Evolutionary conservation across 768 basidiomycete genomes (phyloP), one percentile per base, ranked within the genome.

Genomic region (Porpolomopsis calyptriformis): DNA sequence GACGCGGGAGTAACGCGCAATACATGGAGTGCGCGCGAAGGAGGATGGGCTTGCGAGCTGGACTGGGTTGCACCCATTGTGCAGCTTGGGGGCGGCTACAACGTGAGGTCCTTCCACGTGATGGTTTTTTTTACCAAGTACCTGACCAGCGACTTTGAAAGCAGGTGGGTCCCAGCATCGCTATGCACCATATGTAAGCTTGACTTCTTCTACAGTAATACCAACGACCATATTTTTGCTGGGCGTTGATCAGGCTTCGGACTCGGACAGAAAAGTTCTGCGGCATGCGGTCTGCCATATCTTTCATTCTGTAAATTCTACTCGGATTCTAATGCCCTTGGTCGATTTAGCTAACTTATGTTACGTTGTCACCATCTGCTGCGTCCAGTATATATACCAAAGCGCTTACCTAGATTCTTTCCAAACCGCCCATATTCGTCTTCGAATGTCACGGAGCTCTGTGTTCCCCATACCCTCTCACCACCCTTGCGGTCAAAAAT

Each of bases 1-100:
- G 88, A 92, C 4, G 75, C 74, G 1, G 90, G 85, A 1, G 89
- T 90, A 24, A 96, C 91, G 45, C 92, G 80, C 46, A 96, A 69
- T 51, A 92, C 85, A 59, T 97, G 92, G 8, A 96, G 67, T 1
- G 80, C 88, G 49, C 73, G 79, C 33, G 70, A 60, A 34, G 82
- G 80, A 10, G 65, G 59, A 45, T 78, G 73, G 50, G 50, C 36
- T 40, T 60, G 58, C 33, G 70, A 70, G 18, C 73, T 76, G 38
- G 84, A 86, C 60, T 86, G 84, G 38, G 78, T 72, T 33, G 85
- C 83, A 49, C 85, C 85, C 85, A 87, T 87, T 16, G 36, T 8
- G 11, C 6, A 5, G 20, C 19, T 18, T 2, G 6, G 22, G 20
- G 33, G 26, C n/a, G 18, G 27, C 5, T 16, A 31, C n/a, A 3